phyloP scores from a whole-genome alignment of 1,139 yeast genomes.

The Entelexis paramagnoliae region DNA sequence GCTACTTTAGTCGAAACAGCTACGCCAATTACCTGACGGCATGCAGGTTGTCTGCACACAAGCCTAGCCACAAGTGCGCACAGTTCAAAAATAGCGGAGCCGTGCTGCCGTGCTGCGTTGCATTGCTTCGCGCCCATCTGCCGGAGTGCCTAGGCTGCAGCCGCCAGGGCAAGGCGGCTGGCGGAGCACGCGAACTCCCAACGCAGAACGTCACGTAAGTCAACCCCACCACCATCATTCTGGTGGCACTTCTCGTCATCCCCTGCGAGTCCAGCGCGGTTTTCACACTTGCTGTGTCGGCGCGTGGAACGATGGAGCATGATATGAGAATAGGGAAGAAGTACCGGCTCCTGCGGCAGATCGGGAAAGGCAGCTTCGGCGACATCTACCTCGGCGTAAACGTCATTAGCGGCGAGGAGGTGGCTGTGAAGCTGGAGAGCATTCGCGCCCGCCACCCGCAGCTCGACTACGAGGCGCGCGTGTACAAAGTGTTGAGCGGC shows the following conservation, averaged over 20 bases:
- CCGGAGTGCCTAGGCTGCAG: no score
- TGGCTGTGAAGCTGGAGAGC: slow-evolving; percentile 88
- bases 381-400: slow-evolving; percentile 91
- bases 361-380: slow-evolving; percentile 96
- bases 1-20: no score
- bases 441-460: slow-evolving; percentile 92
- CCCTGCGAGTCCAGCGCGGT: neutral
- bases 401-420: slow-evolving; percentile 92
- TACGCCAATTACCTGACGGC: no score
- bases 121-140: neutral
- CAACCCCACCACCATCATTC: neutral
- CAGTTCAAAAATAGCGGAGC: neutral
- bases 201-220: slow-evolving; percentile 3
- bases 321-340: slow-evolving; percentile 80
- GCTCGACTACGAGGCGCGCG: slow-evolving; percentile 91
- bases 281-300: slow-evolving; percentile 1
- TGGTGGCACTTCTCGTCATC: slow-evolving; percentile 6
- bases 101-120: neutral
- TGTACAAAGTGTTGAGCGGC: slow-evolving; percentile 86
- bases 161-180: neutral
- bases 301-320: slow-evolving; percentile 9
- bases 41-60: no score
- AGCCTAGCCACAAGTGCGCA: no score
- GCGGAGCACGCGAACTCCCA: neutral
- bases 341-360: slow-evolving; percentile 88